Evolutionary conservation across 1,284 basidiomycete species (phyloP), one percentile per base, ranked within the genome.

Genomic region (Sphaerobolus stellatus): DNA sequence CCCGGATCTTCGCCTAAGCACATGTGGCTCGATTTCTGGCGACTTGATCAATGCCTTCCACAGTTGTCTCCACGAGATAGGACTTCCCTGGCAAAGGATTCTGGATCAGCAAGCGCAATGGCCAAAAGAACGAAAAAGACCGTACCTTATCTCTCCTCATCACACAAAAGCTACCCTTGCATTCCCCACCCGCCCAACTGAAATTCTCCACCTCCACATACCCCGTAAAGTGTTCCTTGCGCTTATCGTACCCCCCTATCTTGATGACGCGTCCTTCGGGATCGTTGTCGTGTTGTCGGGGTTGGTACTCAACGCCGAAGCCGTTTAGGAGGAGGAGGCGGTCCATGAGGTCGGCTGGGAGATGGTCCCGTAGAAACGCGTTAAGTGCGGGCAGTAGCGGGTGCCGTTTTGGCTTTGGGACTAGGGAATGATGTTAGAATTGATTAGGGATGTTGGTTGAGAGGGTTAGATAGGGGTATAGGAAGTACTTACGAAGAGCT

Each of bases 361-460:
- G 74, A 72, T 3, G 86, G 64, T 2, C 0, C 84, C 78, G 64
- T 90, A 90, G 72, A 91, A 91, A 0, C 88, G 82, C 2, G 89
- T 90, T n/a, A 90, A 76, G 53, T 83, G 77, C 0, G 86, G 85
- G 0, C 75, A 83, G 63, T 90, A 90, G 7, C 83, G 78, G 22
- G 68, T 72, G 4, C 88, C 88, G 2, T 71, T 70, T 69, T 88
- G 87, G 0, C 88, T 89, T 76, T 91, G 89, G 0, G 88, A 86
- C 88, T 90, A 56, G 7, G 20, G 20, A 18, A 41, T 29, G 34
- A 45, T 38, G 28, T 48, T 31, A 50, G 29, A 48, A 48, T 31
- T 48, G 28, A 50, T 11, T 30, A 54, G 36, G 38, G 34, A 36
- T 28, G 44, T 9, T 13, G 16, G n/a, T n/a, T n/a, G n/a, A n/a